A percentile compares a stretch with the other conserved stretches of the same genome.
Conservation (phyloP, 768 basidiomycete species). For the Gyrodon lividus region DNA sequence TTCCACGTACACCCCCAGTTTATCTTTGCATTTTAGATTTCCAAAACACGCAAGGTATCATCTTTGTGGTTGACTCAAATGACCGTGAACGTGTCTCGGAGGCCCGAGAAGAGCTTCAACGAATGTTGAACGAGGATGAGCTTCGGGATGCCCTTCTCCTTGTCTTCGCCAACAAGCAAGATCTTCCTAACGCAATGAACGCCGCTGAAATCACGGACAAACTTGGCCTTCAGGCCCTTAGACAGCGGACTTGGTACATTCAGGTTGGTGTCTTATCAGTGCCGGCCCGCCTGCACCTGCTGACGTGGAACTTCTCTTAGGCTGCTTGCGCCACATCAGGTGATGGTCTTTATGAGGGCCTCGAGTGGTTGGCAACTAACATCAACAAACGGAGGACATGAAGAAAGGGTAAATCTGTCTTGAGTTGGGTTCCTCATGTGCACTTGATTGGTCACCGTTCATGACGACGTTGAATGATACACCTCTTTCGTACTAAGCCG, state of each 20-base stretch:
- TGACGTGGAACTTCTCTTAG: constrained; percentile 40
- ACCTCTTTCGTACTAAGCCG: constrained; percentile 40
- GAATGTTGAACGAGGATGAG: constrained; percentile 99
- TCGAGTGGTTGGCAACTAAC: constrained; percentile 94
- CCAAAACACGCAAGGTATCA: constrained; percentile 99
- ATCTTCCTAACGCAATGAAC: constrained; percentile 99
- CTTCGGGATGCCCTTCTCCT: constrained; percentile 97
- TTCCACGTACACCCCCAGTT: constrained; percentile 12
- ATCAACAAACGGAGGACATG: constrained; percentile 77
- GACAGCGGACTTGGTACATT: constrained; percentile 98
- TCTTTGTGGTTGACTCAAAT: constrained; percentile 99
- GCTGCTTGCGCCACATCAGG: constrained; percentile 98
- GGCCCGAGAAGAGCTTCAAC: constrained; percentile 97
- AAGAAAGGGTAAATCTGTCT: constrained; percentile 31
- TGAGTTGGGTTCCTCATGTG: constrained; percentile 41
- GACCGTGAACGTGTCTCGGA: constrained; percentile 99
- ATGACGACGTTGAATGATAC: constrained; percentile 57
- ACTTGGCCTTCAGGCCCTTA: constrained; percentile 95
- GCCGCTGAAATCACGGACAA: constrained; percentile 99
- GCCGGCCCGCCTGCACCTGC: constrained; percentile 4
- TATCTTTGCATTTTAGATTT: constrained; percentile 64
- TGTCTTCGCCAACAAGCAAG: constrained; percentile 99
- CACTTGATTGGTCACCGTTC: constrained; percentile 59
- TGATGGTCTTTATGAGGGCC: constrained; percentile 97
- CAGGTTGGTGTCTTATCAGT: constrained; percentile 54